A percentile compares a stretch with the other conserved stretches of the same genome.
phyloP scores from a whole-genome alignment of 2,329 filamentous ascomycete genomes.

The Claviceps spartinae region DNA sequence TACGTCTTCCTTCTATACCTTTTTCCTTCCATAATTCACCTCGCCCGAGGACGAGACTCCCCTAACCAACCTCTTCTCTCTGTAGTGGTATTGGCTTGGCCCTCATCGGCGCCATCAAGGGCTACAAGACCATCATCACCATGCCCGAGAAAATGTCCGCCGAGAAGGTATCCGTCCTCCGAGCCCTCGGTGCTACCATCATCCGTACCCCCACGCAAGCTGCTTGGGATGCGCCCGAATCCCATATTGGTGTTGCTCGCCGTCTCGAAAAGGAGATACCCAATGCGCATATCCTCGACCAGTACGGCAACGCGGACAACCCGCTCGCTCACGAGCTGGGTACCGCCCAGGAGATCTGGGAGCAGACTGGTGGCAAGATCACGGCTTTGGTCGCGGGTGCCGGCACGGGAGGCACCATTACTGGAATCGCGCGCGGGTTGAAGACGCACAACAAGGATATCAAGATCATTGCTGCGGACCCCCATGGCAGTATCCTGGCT shows the following conservation, averaged over 20 bases:
- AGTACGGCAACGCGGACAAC: conserved; percentile 87
- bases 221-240: conserved; percentile 87
- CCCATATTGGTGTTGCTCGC: conserved; percentile 87
- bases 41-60: too few species aligned
- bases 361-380: conserved; percentile 72
- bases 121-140: conserved; percentile 97
- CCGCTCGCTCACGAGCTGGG: conserved; percentile 86
- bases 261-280: conserved; percentile 89
- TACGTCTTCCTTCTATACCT: conserved; percentile 18
- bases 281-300: conserved; percentile 92
- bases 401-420: conserved; percentile 91
- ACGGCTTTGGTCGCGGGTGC: conserved; percentile 80
- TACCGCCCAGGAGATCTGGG: conserved; percentile 93
- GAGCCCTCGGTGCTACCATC: conserved; percentile 89
- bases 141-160: conserved; percentile 98
- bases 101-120: conserved; percentile 87
- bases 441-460: conserved; percentile 75
- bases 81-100: conserved; percentile 74
- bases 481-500: conserved; percentile 81
- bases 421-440: conserved; percentile 71
- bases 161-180: conserved; percentile 91
- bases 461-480: conserved; percentile 86
- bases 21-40: neutral
- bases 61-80: neutral
- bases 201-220: conserved; percentile 95